phyloP scores from a whole-genome alignment of 2,329 filamentous ascomycete genomes.

The Stemphylium vesicarium region DNA sequence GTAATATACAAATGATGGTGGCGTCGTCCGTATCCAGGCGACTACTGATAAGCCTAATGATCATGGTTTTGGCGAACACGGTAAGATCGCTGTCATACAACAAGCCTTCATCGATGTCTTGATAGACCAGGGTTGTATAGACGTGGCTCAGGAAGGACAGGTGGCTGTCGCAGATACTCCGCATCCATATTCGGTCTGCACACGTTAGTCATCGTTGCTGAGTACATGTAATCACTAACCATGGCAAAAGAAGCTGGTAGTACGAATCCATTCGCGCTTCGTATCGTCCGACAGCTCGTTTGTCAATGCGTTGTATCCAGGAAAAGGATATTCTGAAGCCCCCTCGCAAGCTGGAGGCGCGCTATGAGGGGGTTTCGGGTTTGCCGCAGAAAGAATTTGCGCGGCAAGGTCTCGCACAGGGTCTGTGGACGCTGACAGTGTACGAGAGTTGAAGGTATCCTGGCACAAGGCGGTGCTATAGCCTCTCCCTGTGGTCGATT shows the following conservation, averaged over 20 bases:
- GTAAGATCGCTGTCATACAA: conserved; percentile 40
- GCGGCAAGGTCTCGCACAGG: conserved; percentile 31
- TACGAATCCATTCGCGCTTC: conserved; percentile 33
- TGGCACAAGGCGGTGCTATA: conserved; percentile 24
- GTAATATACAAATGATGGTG: conserved; percentile 40
- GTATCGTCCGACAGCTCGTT: conserved; percentile 28
- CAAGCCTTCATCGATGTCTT: conserved; percentile 37
- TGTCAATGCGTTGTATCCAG: conserved; percentile 1
- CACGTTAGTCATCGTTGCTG: conserved; percentile 5
- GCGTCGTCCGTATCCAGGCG: conserved; percentile 37
- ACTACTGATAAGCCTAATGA: conserved; percentile 36
- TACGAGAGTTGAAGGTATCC: conserved; percentile 25
- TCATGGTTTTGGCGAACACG: conserved; percentile 40
- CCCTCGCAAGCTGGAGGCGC: conserved; percentile 30
- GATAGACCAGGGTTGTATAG: conserved; percentile 41
- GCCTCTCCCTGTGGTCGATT: conserved; percentile 10
- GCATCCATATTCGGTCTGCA: conserved; percentile 37
- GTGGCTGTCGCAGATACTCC: conserved; percentile 33
- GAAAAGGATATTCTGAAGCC: conserved; percentile 34
- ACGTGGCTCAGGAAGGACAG: conserved; percentile 45
- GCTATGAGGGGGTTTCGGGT: conserved; percentile 27
- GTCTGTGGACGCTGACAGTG: conserved; percentile 26
- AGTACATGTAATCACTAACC: conserved; percentile 15
- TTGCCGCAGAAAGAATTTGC: conserved; percentile 34
- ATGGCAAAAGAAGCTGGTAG: conserved; percentile 26